Conservation (phyloP, 768 basidiomycete species). For the Chlorophyllum brunneum region DNA sequence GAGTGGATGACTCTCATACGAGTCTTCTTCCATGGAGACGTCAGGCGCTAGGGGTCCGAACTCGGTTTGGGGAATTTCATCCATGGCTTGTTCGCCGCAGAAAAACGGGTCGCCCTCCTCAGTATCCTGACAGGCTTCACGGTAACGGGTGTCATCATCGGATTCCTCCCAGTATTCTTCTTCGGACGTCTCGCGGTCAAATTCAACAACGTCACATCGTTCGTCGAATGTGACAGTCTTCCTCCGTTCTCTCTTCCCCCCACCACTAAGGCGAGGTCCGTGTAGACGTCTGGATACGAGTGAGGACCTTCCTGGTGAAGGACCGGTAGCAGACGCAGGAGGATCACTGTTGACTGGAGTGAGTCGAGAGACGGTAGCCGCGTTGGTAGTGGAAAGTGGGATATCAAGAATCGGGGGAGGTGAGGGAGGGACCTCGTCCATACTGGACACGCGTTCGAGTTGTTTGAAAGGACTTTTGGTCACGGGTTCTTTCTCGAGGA, state of each 20-base stretch:
- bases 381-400: conserved; percentile 16
- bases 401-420: conserved; percentile 23
- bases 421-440: conserved; percentile 27
- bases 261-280: conserved; percentile 64
- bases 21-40: conserved; percentile 19
- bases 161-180: conserved; percentile 25
- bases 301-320: conserved; percentile 60
- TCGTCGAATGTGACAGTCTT: conserved; percentile 83
- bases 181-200: conserved; percentile 49
- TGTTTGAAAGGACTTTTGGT: conserved; percentile 76
- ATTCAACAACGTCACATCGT: conserved; percentile 79
- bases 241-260: conserved; percentile 48
- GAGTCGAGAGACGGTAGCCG: conserved; percentile 12
- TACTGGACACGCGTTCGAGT: conserved; percentile 20
- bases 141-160: conserved; percentile 26
- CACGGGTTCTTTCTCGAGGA: conserved; percentile 74
- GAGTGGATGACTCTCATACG: conserved; percentile 42
- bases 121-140: conserved; percentile 16
- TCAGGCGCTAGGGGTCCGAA: not conserved
- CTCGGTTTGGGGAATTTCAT: not conserved
- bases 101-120: conserved; percentile 22
- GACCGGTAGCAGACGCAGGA: conserved; percentile 24
- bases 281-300: conserved; percentile 71
- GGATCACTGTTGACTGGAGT: conserved; percentile 20
- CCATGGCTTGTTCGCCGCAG: not conserved